Base-by-base conservation (phyloP, 352 stramenopile genomes). In the Phytophthora europaea region DNA sequence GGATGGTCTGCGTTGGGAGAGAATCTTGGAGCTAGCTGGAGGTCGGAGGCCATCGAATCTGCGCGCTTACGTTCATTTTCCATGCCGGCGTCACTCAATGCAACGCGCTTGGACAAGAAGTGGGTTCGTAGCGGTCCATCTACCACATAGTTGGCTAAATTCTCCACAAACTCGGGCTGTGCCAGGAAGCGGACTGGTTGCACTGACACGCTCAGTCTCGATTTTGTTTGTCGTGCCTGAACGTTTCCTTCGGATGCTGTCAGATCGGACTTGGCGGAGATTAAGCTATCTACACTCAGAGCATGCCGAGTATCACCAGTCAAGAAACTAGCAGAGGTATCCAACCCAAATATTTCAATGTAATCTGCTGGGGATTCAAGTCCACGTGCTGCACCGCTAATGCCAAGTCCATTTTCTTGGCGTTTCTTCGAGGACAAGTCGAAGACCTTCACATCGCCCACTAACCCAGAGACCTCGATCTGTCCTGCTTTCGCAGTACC, bases 361-460 rank as follows among this genome's bases (percentile, higher is more conserved):
- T 78, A 90, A 23, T 81, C 81, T 38, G 57, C 28, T 34, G 67
- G 70, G 1, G 16, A 15, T 22, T 69, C 72, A 62, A 62, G 60
- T 28, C 48, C 38, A 20, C 58, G 56, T 67, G 56, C 38, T 57
- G 67, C 36, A 59, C 57, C 71, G 15, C 61, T 70, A 40, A 76
- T 73, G 8, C 54, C 73, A 51, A 72, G 33, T 47, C 69, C 73
- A 58, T 82, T 64, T 57, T 76, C 67, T 57, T 73, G 60, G 38
- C 40, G 67, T 47, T 67, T 83, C 52, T 80, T 80, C 12, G 78
- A 84, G 1, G 75, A 78, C 48, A 96, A 53, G 31, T 94, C 88
- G 55, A 94, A 94, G 15, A 96, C 56, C 18, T 91, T 90, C 50
- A 94, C 55, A 62, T 95, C 87, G 2, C 82, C 77, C 23, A 96